These are phyloP conservation scores for Sanguinoderma infundibulare DNA, from an alignment of 1,284 basidiomycete genomes.

Conservation along the genomic window DNA sequence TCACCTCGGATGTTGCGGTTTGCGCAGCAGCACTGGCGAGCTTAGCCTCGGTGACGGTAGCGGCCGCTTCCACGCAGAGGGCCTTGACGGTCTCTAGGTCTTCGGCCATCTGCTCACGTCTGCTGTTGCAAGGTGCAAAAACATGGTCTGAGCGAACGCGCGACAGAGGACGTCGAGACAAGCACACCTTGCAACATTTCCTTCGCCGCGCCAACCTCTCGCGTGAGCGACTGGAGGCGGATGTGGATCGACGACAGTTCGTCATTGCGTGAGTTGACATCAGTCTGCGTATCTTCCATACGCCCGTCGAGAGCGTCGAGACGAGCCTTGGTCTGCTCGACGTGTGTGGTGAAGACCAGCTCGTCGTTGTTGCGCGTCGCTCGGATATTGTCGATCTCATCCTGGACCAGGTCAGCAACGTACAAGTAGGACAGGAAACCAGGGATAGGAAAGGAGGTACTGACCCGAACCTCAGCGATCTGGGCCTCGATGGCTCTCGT, in stretches of 20 bases:
- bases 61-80: conserved; percentile 37
- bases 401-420: conserved; percentile 10
- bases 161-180: neutral
- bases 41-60: conserved; percentile 31
- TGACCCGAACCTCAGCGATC: conserved; percentile 19
- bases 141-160: neutral
- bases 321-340: conserved; percentile 31
- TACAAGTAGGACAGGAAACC: neutral
- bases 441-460: conserved; percentile 5
- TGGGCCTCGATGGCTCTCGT: conserved; percentile 8
- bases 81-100: conserved; percentile 37
- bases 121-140: conserved; percentile 37
- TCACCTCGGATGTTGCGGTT: conserved; percentile 30
- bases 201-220: conserved; percentile 17
- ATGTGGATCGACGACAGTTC: conserved; percentile 14
- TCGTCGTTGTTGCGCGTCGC: conserved; percentile 31
- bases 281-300: conserved; percentile 25
- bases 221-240: conserved; percentile 22
- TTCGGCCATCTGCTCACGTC: conserved; percentile 35
- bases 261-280: conserved; percentile 18
- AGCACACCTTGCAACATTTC: conserved; percentile 24
- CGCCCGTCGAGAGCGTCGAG: conserved; percentile 29
- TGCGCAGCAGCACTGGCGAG: conserved; percentile 31
- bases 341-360: conserved; percentile 24
- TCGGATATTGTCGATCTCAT: conserved; percentile 30